Evolutionary conservation across 331 rosid species (phyloP).

Genomic region (Acacia concinna): DNA sequence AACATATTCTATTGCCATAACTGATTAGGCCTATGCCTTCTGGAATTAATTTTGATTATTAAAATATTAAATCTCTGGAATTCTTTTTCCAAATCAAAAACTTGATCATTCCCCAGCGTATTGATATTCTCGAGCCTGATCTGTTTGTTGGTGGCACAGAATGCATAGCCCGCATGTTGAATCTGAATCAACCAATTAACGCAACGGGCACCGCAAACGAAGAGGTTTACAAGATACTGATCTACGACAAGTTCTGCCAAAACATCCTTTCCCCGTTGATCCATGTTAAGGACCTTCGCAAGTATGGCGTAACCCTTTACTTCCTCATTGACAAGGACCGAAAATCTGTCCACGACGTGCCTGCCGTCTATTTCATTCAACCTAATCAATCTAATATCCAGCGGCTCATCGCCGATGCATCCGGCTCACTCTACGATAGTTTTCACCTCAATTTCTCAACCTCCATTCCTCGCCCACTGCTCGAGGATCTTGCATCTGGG

Average conservation of each 20-base stretch:
- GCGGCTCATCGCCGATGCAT: constrained; percentile 59
- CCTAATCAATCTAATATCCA: constrained; percentile 55
- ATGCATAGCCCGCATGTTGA: constrained; percentile 71
- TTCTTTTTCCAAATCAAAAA: not conserved
- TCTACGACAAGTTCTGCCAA: constrained; percentile 66
- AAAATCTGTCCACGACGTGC: constrained; percentile 64
- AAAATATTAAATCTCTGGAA: not conserved
- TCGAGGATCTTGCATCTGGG: constrained; percentile 68
- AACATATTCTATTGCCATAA: not conserved
- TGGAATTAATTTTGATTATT: not conserved
- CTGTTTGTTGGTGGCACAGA: constrained; percentile 41
- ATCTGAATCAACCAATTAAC: constrained; percentile 68
- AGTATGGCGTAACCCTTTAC: constrained; percentile 72
- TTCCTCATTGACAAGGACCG: constrained; percentile 70
- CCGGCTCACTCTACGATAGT: constrained; percentile 59
- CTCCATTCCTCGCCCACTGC: constrained; percentile 65
- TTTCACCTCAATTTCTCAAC: constrained; percentile 66
- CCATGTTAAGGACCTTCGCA: constrained; percentile 68
- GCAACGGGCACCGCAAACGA: constrained; percentile 62
- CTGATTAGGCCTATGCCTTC: not conserved
- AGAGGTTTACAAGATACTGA: constrained; percentile 73
- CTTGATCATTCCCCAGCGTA: not conserved
- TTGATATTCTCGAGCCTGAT: constrained; percentile 16
- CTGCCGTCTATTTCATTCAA: constrained; percentile 71
- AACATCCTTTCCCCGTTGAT: constrained; percentile 66